Conservation (phyloP, 495 filamentous ascomycete species). For the Lophiostoma macrostomum region DNA sequence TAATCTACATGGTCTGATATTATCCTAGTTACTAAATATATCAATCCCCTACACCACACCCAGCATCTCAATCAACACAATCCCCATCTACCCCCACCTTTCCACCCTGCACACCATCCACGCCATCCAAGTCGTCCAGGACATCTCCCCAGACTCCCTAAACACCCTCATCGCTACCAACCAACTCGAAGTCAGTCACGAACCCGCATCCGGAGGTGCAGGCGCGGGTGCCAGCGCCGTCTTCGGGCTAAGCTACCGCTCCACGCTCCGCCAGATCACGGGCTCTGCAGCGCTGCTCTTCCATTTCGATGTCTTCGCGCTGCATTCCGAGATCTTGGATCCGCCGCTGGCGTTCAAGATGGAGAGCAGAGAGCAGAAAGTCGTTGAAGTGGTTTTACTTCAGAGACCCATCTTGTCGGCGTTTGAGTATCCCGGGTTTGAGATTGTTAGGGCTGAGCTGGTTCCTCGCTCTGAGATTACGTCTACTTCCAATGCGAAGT, state of each 20-base stretch:
- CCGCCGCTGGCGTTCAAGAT: neutral
- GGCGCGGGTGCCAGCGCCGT: no score
- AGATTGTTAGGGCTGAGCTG: constrained; percentile 13
- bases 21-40: constrained; percentile 19
- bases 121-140: constrained; percentile 18
- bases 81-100: neutral
- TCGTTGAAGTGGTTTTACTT: constrained; percentile 14
- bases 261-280: neutral
- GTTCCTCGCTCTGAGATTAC: neutral
- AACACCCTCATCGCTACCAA: neutral
- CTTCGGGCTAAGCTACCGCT: constrained; percentile 18
- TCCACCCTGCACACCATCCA: constrained; percentile 11
- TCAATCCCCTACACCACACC: constrained; percentile 8
- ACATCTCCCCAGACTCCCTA: constrained; percentile 11
- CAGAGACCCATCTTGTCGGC: constrained; percentile 13
- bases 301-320: constrained; percentile 17
- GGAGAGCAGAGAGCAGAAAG: constrained; percentile 1
- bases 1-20: no score
- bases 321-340: constrained; percentile 2
- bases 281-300: constrained; percentile 9
- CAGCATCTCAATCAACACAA: constrained; percentile 8
- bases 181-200: constrained; percentile 22
- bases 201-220: constrained; percentile 8
- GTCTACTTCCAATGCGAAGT: neutral
- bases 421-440: constrained; percentile 4